Conservation (phyloP, 176 grass and related monocot genomes). For the Musa itinerans region DNA sequence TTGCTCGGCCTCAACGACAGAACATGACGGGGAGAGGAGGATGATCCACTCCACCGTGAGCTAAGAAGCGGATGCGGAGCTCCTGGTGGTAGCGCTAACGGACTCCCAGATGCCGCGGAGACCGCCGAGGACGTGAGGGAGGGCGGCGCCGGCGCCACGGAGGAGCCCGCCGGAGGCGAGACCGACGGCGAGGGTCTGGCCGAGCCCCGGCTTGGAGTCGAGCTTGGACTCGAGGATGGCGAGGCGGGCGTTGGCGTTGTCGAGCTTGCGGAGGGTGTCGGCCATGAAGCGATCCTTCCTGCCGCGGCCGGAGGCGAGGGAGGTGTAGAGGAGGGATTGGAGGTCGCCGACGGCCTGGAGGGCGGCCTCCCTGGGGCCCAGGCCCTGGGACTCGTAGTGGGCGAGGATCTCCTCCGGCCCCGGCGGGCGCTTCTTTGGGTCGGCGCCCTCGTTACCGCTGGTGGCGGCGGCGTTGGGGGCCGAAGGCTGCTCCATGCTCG, state of each 20-base stretch:
- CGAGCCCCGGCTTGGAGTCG: slow-evolving; percentile 19
- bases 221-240: slow-evolving; percentile 25
- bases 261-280: slow-evolving; percentile 22
- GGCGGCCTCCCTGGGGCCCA: slow-evolving; percentile 11
- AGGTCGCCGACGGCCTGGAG: slow-evolving; percentile 22
- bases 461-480: not conserved
- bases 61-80: slow-evolving; percentile 6
- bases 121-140: slow-evolving; percentile 7
- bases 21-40: not conserved
- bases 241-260: slow-evolving; percentile 21
- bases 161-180: slow-evolving; percentile 13
- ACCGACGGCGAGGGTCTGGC: slow-evolving; percentile 16
- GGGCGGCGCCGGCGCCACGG: not conserved
- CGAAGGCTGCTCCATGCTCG: slow-evolving; percentile 4
- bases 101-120: slow-evolving; percentile 6
- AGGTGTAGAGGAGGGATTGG: slow-evolving; percentile 22
- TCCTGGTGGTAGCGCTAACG: not conserved
- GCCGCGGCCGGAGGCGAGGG: slow-evolving; percentile 15
- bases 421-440: not conserved
- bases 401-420: slow-evolving; percentile 19
- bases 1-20: not conserved
- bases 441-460: not conserved
- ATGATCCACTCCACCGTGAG: not conserved
- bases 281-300: slow-evolving; percentile 14
- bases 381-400: slow-evolving; percentile 21